phyloP scores from a whole-genome alignment of 148 eudicot genomes.

The Agrostemma githago region DNA sequence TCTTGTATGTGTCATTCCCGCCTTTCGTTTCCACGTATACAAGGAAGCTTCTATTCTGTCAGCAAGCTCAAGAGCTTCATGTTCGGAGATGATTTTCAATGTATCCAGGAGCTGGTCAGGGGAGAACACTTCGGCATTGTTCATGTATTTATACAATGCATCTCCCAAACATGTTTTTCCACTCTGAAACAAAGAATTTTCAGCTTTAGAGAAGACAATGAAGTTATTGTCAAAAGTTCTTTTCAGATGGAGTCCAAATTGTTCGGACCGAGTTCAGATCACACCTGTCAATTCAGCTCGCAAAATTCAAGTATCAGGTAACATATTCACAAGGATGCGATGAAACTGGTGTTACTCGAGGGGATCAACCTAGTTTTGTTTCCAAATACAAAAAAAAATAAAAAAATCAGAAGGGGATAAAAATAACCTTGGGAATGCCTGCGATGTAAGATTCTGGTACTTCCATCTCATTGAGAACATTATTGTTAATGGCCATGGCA shows the following conservation, averaged over 20 bases:
- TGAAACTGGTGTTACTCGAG: too few relatives aligned
- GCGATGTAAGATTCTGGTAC: constrained; percentile 71
- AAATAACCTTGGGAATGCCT: constrained; percentile 86
- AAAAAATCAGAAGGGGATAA: background rate
- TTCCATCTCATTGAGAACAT: constrained; percentile 81
- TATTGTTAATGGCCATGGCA: constrained; percentile 78
- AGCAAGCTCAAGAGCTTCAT: constrained; percentile 90
- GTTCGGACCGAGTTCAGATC: too few relatives aligned
- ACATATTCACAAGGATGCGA: too few relatives aligned
- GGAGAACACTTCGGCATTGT: constrained; percentile 53
- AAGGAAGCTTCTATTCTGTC: constrained; percentile 81
- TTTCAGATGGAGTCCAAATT: too few relatives aligned
- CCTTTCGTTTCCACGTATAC: constrained; percentile 83
- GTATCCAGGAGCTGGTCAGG: constrained; percentile 69
- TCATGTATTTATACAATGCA: constrained; percentile 66
- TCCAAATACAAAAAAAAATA: too few relatives aligned
- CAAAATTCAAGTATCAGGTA: too few relatives aligned
- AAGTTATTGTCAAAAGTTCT: too few relatives aligned
- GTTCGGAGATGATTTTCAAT: constrained; percentile 69
- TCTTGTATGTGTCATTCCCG: constrained; percentile 54
- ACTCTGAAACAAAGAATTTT: constrained; percentile 36
- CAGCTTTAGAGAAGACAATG: background rate
- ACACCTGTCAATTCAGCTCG: too few relatives aligned
- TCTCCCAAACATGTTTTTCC: constrained; percentile 88
- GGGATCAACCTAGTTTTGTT: background rate